Evolutionary conservation across 2,329 filamentous ascomycete genomes (phyloP).

Genomic region (Stenocarpella maydis): DNA sequence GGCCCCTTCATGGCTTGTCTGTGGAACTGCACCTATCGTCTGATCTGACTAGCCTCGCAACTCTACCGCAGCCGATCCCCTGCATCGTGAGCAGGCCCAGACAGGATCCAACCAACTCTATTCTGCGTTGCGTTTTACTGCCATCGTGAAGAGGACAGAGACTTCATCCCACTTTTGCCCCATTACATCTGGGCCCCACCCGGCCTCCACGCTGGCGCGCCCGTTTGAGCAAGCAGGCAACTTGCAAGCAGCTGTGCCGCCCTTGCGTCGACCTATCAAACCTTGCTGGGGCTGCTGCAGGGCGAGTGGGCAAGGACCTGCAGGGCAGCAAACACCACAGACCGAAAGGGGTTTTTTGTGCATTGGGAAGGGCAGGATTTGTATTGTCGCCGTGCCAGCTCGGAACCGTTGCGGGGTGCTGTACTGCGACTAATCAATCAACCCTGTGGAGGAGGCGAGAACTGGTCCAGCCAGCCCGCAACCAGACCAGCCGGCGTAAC

Average conservation of each 20-base stretch:
- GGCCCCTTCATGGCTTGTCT: constrained; percentile 10
- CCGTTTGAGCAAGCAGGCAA: constrained; percentile 10
- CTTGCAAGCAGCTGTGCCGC: constrained; percentile 15
- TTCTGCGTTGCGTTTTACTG: constrained; percentile 3
- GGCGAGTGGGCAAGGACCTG: constrained; percentile 27
- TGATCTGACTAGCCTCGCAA: constrained; percentile 23
- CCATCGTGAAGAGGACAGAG: constrained; percentile 4
- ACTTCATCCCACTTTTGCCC: background rate
- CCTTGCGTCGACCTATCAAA: constrained; percentile 21
- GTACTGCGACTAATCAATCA: constrained; percentile 21
- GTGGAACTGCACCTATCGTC: constrained; percentile 23
- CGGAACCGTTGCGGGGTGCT: background rate
- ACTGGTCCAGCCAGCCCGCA: constrained; percentile 1
- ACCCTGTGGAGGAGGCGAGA: constrained; percentile 10
- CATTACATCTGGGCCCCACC: background rate
- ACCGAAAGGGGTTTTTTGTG: background rate
- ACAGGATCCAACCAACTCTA: background rate
- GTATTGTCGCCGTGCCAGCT: background rate
- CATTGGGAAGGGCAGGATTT: background rate
- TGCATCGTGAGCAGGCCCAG: constrained; percentile 19
- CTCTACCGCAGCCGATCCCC: constrained; percentile 22
- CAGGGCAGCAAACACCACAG: constrained; percentile 29
- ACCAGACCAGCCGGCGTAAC: constrained; percentile 46
- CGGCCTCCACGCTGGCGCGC: constrained; percentile 3
- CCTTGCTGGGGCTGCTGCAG: constrained; percentile 27